Evolutionary conservation across 495 filamentous ascomycete species (phyloP).

Genomic region (Elaphomyces granulatus): DNA sequence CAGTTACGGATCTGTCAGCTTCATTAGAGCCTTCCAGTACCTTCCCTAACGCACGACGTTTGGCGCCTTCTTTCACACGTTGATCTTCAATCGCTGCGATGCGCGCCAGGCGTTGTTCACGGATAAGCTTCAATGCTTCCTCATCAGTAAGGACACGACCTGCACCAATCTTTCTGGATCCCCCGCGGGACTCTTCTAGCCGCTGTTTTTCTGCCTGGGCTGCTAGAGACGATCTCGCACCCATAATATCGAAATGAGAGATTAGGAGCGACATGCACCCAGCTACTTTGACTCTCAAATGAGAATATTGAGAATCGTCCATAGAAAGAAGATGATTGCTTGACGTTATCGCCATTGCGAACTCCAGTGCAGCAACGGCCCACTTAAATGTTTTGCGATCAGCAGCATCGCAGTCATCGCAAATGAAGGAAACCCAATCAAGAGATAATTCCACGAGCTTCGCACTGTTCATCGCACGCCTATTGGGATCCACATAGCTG

Average conservation of each 20-base stretch:
- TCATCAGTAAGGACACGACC: slow-evolving; percentile 70
- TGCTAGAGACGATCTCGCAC: slow-evolving; percentile 79
- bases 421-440: slow-evolving; percentile 96
- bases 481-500: slow-evolving; percentile 83
- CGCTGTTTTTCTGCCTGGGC: slow-evolving; percentile 82
- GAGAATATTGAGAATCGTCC: slow-evolving; percentile 70
- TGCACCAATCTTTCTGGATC: slow-evolving; percentile 58
- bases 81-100: slow-evolving; percentile 61
- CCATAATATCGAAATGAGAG: slow-evolving; percentile 98
- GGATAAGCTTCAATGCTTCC: slow-evolving; percentile 59
- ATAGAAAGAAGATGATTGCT: slow-evolving; percentile 83
- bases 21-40: slow-evolving; percentile 91
- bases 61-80: slow-evolving; percentile 66
- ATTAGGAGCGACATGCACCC: slow-evolving; percentile 97
- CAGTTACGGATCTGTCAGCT: slow-evolving; percentile 86
- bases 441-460: slow-evolving; percentile 84
- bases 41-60: slow-evolving; percentile 74
- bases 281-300: slow-evolving; percentile 72
- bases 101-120: slow-evolving; percentile 54
- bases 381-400: slow-evolving; percentile 94
- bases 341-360: slow-evolving; percentile 91
- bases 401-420: slow-evolving; percentile 90
- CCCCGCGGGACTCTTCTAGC: slow-evolving; percentile 55
- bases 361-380: slow-evolving; percentile 90
- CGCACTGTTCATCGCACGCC: slow-evolving; percentile 89